These are phyloP conservation scores for Laburnicola sp. DNA, from an alignment of 2,329 filamentous ascomycete genomes.

Conservation along the genomic window DNA sequence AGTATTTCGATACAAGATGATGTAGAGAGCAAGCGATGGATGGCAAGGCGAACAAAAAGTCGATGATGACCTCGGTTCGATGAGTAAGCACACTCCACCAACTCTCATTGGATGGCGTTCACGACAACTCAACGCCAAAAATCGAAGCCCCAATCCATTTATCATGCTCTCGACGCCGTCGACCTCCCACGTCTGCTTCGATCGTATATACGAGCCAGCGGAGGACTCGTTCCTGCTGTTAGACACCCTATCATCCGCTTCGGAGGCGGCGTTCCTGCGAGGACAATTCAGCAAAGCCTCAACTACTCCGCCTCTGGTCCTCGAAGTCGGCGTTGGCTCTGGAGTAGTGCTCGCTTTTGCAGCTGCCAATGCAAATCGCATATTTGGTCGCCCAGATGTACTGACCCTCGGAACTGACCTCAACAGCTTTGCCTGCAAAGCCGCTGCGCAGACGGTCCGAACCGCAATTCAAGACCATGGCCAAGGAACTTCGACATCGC, in stretches of 20 bases:
- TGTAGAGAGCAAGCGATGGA: not conserved
- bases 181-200: slow-evolving; percentile 87
- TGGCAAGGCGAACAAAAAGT: not conserved
- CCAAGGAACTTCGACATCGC: slow-evolving; percentile 49
- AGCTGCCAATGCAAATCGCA: slow-evolving; percentile 69
- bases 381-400: slow-evolving; percentile 73
- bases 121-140: slow-evolving; percentile 16
- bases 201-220: slow-evolving; percentile 89
- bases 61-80: slow-evolving; percentile 8
- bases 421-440: slow-evolving; percentile 79
- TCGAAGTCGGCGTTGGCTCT: slow-evolving; percentile 89
- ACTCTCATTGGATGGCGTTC: slow-evolving; percentile 15
- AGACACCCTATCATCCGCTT: slow-evolving; percentile 77
- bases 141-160: slow-evolving; percentile 14
- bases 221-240: slow-evolving; percentile 95
- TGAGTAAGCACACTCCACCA: slow-evolving; percentile 8
- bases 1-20: not conserved
- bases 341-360: slow-evolving; percentile 92
- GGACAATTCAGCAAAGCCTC: slow-evolving; percentile 57
- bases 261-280: slow-evolving; percentile 71
- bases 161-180: slow-evolving; percentile 89
- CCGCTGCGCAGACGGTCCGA: slow-evolving; percentile 69
- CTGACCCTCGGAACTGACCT: slow-evolving; percentile 80
- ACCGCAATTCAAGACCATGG: slow-evolving; percentile 49
- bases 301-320: slow-evolving; percentile 58